These are phyloP conservation scores for Komagataella mondaviorum DNA, from an alignment of 805 yeast genomes.

Conservation along the genomic window DNA sequence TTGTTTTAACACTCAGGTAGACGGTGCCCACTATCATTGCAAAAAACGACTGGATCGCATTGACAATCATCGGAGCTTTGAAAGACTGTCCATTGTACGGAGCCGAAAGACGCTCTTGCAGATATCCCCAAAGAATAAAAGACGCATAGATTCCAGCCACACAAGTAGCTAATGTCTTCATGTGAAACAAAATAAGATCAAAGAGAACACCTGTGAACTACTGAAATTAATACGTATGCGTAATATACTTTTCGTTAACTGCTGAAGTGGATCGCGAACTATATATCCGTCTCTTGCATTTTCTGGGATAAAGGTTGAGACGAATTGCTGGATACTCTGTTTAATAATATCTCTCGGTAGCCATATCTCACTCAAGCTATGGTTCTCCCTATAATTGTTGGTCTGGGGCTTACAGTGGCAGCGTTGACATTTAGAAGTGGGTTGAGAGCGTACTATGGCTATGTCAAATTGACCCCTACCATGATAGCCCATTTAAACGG, in stretches of 20 bases:
- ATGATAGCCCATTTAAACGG: constrained; percentile 27
- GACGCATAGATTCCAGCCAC: constrained; percentile 68
- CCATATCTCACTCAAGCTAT: neutral
- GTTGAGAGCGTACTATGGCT: constrained; percentile 18
- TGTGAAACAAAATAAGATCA: neutral
- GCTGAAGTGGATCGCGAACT: neutral
- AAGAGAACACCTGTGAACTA: neutral
- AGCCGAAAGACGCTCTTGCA: constrained; percentile 80
- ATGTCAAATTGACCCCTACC: constrained; percentile 16
- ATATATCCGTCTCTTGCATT: neutral
- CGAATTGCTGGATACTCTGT: neutral
- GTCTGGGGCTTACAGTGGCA: constrained; percentile 37
- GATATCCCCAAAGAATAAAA: constrained; percentile 81
- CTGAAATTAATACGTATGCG: neutral
- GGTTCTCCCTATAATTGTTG: constrained; percentile 39
- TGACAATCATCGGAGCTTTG: constrained; percentile 69
- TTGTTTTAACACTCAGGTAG: constrained; percentile 30
- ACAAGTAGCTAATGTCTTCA: constrained; percentile 14
- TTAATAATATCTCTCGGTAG: neutral
- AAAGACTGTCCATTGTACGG: constrained; percentile 42
- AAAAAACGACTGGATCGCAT: constrained; percentile 56
- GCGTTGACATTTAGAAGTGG: constrained; percentile 34
- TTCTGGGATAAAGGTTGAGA: neutral
- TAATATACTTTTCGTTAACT: neutral
- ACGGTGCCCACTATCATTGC: constrained; percentile 58